Percentiles rank a stretch among this genome's conserved stretches.
phyloP scores from a whole-genome alignment of 768 basidiomycete genomes.

The Hydnomerulius pinastri region DNA sequence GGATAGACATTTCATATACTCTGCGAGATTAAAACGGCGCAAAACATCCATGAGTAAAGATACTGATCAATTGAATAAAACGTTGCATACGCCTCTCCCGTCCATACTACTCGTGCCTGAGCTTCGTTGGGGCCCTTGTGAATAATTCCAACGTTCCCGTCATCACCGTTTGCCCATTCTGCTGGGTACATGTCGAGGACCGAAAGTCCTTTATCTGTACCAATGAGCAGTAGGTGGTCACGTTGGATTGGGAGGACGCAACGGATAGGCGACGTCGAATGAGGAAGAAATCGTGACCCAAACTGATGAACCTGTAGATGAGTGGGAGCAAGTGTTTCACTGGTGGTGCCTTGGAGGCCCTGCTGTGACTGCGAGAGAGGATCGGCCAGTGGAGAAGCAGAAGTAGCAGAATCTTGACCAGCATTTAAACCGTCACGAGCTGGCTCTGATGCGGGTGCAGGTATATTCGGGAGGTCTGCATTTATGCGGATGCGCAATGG shows the following conservation, averaged over 20 bases:
- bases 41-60: background rate
- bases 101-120: slow-evolving; percentile 66
- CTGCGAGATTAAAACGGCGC: slow-evolving; percentile 36
- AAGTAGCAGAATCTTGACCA: slow-evolving; percentile 10
- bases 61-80: background rate
- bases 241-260: slow-evolving; percentile 71
- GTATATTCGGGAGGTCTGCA: slow-evolving; percentile 30
- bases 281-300: slow-evolving; percentile 84
- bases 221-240: slow-evolving; percentile 70
- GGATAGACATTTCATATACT: slow-evolving; percentile 74
- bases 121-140: slow-evolving; percentile 74
- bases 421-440: slow-evolving; percentile 1
- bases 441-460: slow-evolving; percentile 14
- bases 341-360: slow-evolving; percentile 39
- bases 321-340: slow-evolving; percentile 58
- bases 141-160: slow-evolving; percentile 41
- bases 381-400: slow-evolving; percentile 23
- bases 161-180: slow-evolving; percentile 50
- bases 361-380: slow-evolving; percentile 31
- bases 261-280: slow-evolving; percentile 72
- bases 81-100: slow-evolving; percentile 67
- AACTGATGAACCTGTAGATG: slow-evolving; percentile 75
- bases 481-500: slow-evolving; percentile 49
- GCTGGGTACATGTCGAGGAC: slow-evolving; percentile 83
- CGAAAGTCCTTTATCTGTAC: slow-evolving; percentile 78